Conservation (phyloP, 1,284 basidiomycete species). For the Boletus semigastroideus region DNA sequence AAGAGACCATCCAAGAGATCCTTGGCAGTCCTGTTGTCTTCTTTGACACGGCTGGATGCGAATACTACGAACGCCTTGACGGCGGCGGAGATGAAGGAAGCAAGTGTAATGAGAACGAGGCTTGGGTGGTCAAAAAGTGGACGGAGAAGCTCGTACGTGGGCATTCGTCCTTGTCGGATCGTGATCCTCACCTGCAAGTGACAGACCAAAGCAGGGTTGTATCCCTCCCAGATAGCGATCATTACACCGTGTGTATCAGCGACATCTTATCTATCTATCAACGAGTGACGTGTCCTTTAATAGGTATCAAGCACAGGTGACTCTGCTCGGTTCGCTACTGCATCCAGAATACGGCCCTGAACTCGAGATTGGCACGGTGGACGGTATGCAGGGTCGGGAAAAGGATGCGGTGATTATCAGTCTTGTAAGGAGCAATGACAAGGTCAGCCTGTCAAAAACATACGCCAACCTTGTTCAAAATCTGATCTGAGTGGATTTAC, state of each 20-base stretch:
- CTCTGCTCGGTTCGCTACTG: slow-evolving; percentile 72
- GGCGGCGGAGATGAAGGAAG: slow-evolving; percentile 79
- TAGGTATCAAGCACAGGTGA: slow-evolving; percentile 90
- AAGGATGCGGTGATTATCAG: slow-evolving; percentile 88
- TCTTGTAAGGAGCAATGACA: slow-evolving; percentile 85
- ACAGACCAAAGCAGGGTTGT: slow-evolving; percentile 70
- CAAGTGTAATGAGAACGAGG: slow-evolving; percentile 92
- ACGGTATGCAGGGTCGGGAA: slow-evolving; percentile 93
- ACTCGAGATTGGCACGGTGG: slow-evolving; percentile 88
- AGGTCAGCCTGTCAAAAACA: slow-evolving; percentile 37
- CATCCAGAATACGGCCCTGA: slow-evolving; percentile 65
- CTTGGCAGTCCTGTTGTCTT: slow-evolving; percentile 83
- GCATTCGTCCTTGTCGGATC: background rate
- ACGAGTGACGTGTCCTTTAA: slow-evolving; percentile 2
- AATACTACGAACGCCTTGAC: slow-evolving; percentile 81
- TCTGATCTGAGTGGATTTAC: slow-evolving; percentile 5
- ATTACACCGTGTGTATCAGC: slow-evolving; percentile 72
- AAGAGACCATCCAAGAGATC: slow-evolving; percentile 58
- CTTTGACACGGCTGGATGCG: slow-evolving; percentile 91
- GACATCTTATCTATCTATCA: background rate
- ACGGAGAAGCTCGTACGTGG: slow-evolving; percentile 71
- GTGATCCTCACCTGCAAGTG: background rate
- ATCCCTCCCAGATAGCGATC: slow-evolving; percentile 79
- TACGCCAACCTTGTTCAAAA: slow-evolving; percentile 32
- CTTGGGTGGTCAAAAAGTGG: slow-evolving; percentile 79